Percentiles rank a stretch among this genome's conserved stretches.
These are phyloP conservation scores for Penicillium sp. DNA, from an alignment of 2,329 filamentous ascomycete species.

Conservation along the genomic window DNA sequence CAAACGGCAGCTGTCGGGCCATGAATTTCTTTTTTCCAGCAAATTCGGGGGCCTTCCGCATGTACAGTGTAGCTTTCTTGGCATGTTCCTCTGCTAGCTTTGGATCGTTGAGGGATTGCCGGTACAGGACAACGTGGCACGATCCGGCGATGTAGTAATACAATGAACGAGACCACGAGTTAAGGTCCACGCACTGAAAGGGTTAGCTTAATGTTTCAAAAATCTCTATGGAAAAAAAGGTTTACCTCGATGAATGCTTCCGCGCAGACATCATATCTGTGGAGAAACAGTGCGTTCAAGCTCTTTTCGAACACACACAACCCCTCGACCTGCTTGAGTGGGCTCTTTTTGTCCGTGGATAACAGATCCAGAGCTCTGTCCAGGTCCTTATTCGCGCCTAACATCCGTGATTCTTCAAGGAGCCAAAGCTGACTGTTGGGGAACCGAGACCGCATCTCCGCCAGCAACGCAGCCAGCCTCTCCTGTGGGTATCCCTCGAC, in stretches of 20 bases:
- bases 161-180: slow-evolving; percentile 84
- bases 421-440: slow-evolving; percentile 82
- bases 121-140: slow-evolving; percentile 78
- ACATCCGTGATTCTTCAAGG: slow-evolving; percentile 79
- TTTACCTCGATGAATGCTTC: slow-evolving; percentile 65
- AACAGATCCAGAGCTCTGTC: slow-evolving; percentile 66
- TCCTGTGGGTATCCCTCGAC: slow-evolving; percentile 69
- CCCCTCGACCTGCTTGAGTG: slow-evolving; percentile 84
- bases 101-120: slow-evolving; percentile 42
- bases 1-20: slow-evolving; percentile 84
- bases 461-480: slow-evolving; percentile 65
- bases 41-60: slow-evolving; percentile 68
- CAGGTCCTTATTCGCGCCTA: slow-evolving; percentile 65
- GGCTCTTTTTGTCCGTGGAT: slow-evolving; percentile 57
- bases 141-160: slow-evolving; percentile 86
- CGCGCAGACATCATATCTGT: slow-evolving; percentile 72
- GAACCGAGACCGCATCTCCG: slow-evolving; percentile 72
- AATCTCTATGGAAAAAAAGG: slow-evolving; percentile 8
- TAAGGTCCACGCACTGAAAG: slow-evolving; percentile 66
- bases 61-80: slow-evolving; percentile 63
- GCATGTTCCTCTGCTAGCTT: slow-evolving; percentile 57
- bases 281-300: slow-evolving; percentile 72
- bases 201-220: slow-evolving; percentile 3
- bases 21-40: slow-evolving; percentile 87
- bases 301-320: slow-evolving; percentile 82